phyloP scores from a whole-genome alignment of 306 rosid species.

The Vicia villosa region DNA sequence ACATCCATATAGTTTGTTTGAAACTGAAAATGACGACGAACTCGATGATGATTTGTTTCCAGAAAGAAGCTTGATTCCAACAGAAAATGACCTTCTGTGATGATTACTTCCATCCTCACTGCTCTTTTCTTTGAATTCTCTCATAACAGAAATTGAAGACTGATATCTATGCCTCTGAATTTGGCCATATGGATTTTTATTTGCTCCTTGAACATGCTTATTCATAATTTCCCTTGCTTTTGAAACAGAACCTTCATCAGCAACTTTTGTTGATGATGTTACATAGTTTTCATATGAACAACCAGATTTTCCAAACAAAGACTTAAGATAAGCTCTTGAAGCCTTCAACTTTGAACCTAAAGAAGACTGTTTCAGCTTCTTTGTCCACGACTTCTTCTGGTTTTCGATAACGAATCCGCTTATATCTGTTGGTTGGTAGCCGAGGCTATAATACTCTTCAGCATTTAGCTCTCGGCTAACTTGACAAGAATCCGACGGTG shows the following conservation, averaged over 20 bases:
- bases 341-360: conserved; percentile 80
- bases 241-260: conserved; percentile 70
- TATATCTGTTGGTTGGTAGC: conserved; percentile 36
- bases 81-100: conserved; percentile 83
- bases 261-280: conserved; percentile 63
- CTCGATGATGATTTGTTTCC: conserved; percentile 49
- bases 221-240: conserved; percentile 57
- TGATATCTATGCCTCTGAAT: conserved; percentile 54
- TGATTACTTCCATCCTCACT: conserved; percentile 44
- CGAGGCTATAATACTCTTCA: conserved; percentile 61
- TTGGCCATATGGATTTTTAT: conserved; percentile 64
- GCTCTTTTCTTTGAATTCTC: conserved; percentile 47
- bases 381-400: conserved; percentile 74
- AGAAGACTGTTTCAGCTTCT: conserved; percentile 73
- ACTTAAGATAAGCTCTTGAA: conserved; percentile 82
- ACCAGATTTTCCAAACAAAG: conserved; percentile 77
- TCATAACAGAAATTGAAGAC: conserved; percentile 45
- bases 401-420: conserved; percentile 45
- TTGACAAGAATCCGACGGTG: conserved; percentile 74
- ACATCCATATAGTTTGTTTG: conserved; percentile 49
- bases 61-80: conserved; percentile 65
- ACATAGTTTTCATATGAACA: conserved; percentile 76
- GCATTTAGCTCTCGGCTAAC: conserved; percentile 74
- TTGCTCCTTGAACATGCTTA: conserved; percentile 45
- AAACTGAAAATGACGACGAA: conserved; percentile 61